Conservation (phyloP, 106 monocot genomes). For the Allium cepa region DNA sequence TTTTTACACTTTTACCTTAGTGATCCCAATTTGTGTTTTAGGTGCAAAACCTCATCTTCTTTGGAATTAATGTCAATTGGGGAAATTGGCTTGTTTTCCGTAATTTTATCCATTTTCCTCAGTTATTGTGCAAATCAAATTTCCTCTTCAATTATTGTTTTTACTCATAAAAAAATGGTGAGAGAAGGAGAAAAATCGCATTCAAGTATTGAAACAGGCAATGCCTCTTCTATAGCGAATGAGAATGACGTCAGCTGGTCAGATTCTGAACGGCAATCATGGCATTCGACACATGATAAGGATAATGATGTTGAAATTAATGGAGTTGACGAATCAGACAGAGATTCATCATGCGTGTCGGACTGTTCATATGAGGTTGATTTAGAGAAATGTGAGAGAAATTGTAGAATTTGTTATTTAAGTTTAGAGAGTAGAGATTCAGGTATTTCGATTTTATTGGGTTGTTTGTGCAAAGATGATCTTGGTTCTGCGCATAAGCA, state of each 20-base stretch:
- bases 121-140: too few species aligned
- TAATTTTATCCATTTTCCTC: too few species aligned
- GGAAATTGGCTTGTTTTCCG: too few species aligned
- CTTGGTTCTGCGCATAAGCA: constrained; percentile 48
- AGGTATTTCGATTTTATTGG: constrained; percentile 39
- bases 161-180: too few species aligned
- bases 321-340: constrained; percentile 8
- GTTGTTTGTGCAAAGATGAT: constrained; percentile 71
- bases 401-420: constrained; percentile 67
- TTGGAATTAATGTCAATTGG: too few species aligned
- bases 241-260: constrained; percentile 6
- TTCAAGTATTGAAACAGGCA: too few species aligned
- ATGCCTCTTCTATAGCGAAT: too few species aligned
- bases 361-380: constrained; percentile 39
- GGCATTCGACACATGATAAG: neutral
- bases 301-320: neutral
- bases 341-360: constrained; percentile 41
- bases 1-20: too few species aligned
- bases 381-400: constrained; percentile 26
- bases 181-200: too few species aligned
- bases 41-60: too few species aligned
- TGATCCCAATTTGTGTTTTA: too few species aligned
- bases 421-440: constrained; percentile 38
- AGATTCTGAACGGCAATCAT: constrained; percentile 11
- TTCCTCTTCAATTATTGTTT: too few species aligned